Percentiles rank a stretch among this genome's conserved stretches.
These are phyloP conservation scores for Kurtzmaniella quercitrusa DNA, from an alignment of 1,139 yeast genomes.

Conservation along the genomic window DNA sequence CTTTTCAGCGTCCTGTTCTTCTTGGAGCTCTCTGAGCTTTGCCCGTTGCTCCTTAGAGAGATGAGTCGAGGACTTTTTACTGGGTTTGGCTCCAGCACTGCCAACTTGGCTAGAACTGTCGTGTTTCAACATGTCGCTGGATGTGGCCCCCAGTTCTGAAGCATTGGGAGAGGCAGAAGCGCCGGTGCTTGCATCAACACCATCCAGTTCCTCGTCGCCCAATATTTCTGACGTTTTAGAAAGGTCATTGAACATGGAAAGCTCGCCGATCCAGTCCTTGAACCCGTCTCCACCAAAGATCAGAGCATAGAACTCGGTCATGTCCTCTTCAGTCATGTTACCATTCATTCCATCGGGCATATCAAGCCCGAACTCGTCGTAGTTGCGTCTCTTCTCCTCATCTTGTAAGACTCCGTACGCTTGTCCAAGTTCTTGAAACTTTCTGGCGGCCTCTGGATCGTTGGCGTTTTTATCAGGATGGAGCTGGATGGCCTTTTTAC, in stretches of 20 bases:
- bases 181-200: slow-evolving; percentile 5
- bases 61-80: slow-evolving; percentile 31
- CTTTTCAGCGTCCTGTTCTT: slow-evolving; percentile 53
- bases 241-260: slow-evolving; percentile 78
- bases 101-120: slow-evolving; percentile 7
- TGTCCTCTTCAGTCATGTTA: slow-evolving; percentile 28
- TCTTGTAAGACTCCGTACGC: slow-evolving; percentile 43
- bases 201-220: slow-evolving; percentile 28
- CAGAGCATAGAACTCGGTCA: slow-evolving; percentile 58
- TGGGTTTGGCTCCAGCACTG: slow-evolving; percentile 14
- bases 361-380: slow-evolving; percentile 42
- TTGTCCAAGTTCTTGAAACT: slow-evolving; percentile 60
- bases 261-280: slow-evolving; percentile 75
- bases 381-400: slow-evolving; percentile 30
- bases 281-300: slow-evolving; percentile 82
- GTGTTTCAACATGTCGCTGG: slow-evolving; percentile 1
- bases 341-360: slow-evolving; percentile 21
- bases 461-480: slow-evolving; percentile 97
- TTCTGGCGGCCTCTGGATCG: slow-evolving; percentile 71
- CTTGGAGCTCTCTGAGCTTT: slow-evolving; percentile 47
- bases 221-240: slow-evolving; percentile 66
- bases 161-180: slow-evolving; percentile 5
- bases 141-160: neutral
- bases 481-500: slow-evolving; percentile 80
- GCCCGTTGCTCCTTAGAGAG: slow-evolving; percentile 51